Evolutionary conservation across 441 rosid genomes (phyloP), one percentile per base, ranked within the genome.

Genomic region (Jatropha multifida): DNA sequence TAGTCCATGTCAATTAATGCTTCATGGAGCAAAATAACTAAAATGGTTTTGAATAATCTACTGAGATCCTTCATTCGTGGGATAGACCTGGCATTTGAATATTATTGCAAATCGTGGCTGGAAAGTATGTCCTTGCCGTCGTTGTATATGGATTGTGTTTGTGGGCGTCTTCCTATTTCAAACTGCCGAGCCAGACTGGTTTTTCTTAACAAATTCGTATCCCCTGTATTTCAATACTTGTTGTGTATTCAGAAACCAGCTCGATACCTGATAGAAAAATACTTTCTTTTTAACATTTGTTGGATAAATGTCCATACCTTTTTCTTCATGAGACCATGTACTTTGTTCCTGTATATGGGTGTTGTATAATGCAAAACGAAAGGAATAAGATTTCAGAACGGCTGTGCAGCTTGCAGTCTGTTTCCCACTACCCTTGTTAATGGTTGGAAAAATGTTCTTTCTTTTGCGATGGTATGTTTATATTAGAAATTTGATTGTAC

Each of bases 241-340:
- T 55, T 54, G 63, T 71, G 74, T 26, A 27, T 46, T 51, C 12
- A 64, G 54, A 6, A 48, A 64, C 41, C 70, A 42, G 58, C 72
- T 55, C 56, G 52, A 44, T 66, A 17, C 15, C 12, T 12, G 15
- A 51, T 52, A 41, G 49, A 68, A 14, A 42, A 66, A 12, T 38
- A 44, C 18, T 20, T 42, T 37, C 13, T 4, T 48, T 48, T 69
- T 52, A n/a, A 40, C 49, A 40, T 68, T 26, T 75, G 37, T 32
- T 59, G 23, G 63, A 18, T 23, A 42, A 62, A 60, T 61, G 67
- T 49, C 23, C 48, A 52, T 44, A 32, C 58, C 51, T 27, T 72
- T 37, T 68, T 48, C 59, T 48, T 51, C 37, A 48, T 20, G 27
- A 66, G 72, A 64, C 23, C 26, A 54, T 5, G 9, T 26, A 42